phyloP scores from a whole-genome alignment of 202 grass and related monocot species.

The Sporobolus alterniflorus region DNA sequence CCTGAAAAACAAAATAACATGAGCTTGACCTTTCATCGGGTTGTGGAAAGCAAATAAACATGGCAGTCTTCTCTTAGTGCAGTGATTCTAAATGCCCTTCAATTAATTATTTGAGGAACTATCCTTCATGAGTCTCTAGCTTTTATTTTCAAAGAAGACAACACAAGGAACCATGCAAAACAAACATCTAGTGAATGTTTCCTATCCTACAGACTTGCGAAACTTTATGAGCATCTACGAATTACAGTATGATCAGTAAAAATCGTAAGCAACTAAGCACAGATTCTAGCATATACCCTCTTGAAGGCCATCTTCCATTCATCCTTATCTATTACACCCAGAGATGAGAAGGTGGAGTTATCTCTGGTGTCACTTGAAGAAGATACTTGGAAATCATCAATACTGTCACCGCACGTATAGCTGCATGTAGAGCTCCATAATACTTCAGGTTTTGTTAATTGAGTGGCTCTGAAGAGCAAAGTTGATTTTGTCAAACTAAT shows the following conservation, averaged over 20 bases:
- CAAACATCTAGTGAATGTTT: background rate
- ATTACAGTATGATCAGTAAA: background rate
- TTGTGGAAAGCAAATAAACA: constrained; percentile 6
- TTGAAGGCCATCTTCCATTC: constrained; percentile 43
- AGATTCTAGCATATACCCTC: constrained; percentile 37
- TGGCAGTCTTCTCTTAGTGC: background rate
- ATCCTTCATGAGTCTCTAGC: background rate
- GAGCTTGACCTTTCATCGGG: constrained; percentile 9
- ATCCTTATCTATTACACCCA: constrained; percentile 18
- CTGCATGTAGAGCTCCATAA: constrained; percentile 44
- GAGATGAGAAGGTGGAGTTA: constrained; percentile 45
- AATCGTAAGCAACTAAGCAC: background rate
- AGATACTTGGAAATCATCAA: constrained; percentile 29
- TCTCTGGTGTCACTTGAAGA: constrained; percentile 53
- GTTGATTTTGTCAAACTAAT: constrained; percentile 38
- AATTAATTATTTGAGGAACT: too few species aligned
- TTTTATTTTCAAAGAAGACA: background rate
- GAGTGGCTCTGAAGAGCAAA: background rate
- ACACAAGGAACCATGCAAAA: background rate
- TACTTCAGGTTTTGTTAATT: constrained; percentile 28
- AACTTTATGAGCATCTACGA: background rate
- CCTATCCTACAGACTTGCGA: background rate
- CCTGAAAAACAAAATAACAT: constrained; percentile 22
- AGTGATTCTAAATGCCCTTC: background rate
- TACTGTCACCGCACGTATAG: constrained; percentile 32